Percentiles rank a stretch among this genome's conserved stretches.
Conservation (phyloP, 352 stramenopile genomes). For the Globisporangium barbulae region DNA sequence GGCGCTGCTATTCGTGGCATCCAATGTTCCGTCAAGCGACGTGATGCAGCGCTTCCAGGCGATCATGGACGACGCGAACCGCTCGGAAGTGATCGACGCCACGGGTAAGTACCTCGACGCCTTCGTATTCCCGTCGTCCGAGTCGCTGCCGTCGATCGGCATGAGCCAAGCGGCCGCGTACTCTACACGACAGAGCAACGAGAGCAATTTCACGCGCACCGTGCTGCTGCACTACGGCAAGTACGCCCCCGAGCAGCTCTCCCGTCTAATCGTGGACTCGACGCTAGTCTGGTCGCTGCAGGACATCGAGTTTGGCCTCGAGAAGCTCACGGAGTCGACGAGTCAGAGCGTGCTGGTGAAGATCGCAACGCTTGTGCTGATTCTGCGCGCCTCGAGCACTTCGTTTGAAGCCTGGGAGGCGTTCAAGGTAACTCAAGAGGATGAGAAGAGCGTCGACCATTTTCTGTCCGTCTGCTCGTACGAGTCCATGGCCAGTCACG, state of each 20-base stretch:
- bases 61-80: conserved; percentile 38
- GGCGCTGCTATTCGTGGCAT: conserved; percentile 70
- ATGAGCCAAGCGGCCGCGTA: conserved; percentile 20
- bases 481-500: conserved; percentile 30
- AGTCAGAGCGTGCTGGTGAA: conserved; percentile 52
- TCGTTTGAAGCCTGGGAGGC: conserved; percentile 27
- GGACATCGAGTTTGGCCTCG: conserved; percentile 64
- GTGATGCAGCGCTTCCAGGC: conserved; percentile 56
- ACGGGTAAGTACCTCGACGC: conserved; percentile 73
- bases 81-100: conserved; percentile 49
- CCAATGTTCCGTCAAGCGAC: conserved; percentile 49
- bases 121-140: conserved; percentile 61
- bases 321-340: conserved; percentile 43
- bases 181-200: conserved; percentile 2
- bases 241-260: conserved; percentile 71
- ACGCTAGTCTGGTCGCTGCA: conserved; percentile 66
- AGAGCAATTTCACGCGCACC: conserved; percentile 47
- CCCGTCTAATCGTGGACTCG: conserved; percentile 67
- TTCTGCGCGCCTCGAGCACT: conserved; percentile 41
- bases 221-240: conserved; percentile 72
- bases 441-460: background rate
- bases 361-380: conserved; percentile 61
- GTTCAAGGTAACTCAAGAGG: conserved; percentile 10
- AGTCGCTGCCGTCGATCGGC: conserved; percentile 17
- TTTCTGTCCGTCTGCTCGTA: conserved; percentile 28